phyloP scores from a whole-genome alignment of 2,329 filamentous ascomycete species.

The Penicillium sp. region DNA sequence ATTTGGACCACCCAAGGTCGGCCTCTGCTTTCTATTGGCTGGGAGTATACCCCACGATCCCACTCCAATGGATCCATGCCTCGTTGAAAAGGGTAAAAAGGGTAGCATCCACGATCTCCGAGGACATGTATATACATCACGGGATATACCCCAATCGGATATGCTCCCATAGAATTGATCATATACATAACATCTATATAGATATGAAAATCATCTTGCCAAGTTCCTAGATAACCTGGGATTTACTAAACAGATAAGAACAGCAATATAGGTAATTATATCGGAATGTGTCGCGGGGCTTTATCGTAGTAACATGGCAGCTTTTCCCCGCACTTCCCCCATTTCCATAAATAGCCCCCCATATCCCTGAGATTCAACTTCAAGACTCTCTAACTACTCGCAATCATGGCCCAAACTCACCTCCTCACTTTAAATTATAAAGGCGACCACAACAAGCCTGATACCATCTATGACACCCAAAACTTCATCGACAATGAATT shows the following conservation, averaged over 20 bases:
- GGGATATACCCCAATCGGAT: neutral
- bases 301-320: neutral
- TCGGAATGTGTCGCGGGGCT: neutral
- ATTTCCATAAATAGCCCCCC: neutral
- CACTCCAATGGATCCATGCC: neutral
- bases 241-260: neutral
- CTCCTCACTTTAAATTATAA: conserved; percentile 1
- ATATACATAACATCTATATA: too few species aligned
- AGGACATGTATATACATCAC: too few species aligned
- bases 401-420: neutral
- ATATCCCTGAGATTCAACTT: neutral
- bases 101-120: too few species aligned
- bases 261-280: neutral
- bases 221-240: neutral
- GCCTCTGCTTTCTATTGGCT: neutral
- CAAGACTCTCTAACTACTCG: neutral
- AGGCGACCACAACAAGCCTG: neutral
- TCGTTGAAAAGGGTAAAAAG: neutral
- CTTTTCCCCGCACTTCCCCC: neutral
- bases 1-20: neutral
- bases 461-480: neutral
- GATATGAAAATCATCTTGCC: neutral
- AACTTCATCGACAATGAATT: conserved; percentile 3
- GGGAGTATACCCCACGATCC: neutral
- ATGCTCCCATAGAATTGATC: neutral